Evolutionary conservation across 768 basidiomycete species (phyloP).

Genomic region (Amanita fuliginea): DNA sequence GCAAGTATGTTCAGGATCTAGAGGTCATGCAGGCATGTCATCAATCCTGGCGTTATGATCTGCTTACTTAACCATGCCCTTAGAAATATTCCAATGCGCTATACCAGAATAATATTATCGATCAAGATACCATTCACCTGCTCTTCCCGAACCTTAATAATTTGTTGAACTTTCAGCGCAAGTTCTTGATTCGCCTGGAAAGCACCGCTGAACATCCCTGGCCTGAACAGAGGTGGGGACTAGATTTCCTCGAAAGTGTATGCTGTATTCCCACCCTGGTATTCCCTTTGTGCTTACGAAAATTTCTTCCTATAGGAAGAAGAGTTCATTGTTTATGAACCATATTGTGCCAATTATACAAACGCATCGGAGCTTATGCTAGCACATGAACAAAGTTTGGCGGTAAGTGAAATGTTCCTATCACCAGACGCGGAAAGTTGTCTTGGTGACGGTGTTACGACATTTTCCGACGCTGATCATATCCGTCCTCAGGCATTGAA

Average conservation of each 20-base stretch:
- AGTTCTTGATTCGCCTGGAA: constrained; percentile 85
- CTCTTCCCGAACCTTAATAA: constrained; percentile 94
- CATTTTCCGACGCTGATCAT: constrained; percentile 26
- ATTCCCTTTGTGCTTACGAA: constrained; percentile 12
- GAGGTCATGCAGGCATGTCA: constrained; percentile 85
- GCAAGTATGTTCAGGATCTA: constrained; percentile 93
- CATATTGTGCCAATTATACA: constrained; percentile 93
- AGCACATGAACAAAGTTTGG: constrained; percentile 75
- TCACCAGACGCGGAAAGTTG: constrained; percentile 10
- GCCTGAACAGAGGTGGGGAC: constrained; percentile 83
- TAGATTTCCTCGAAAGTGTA: constrained; percentile 75
- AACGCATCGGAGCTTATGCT: constrained; percentile 79
- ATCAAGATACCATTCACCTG: constrained; percentile 91
- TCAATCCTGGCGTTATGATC: constrained; percentile 7
- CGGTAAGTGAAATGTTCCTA: constrained; percentile 40
- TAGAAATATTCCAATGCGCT: constrained; percentile 87
- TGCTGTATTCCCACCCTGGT: constrained; percentile 33
- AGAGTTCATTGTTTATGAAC: constrained; percentile 92
- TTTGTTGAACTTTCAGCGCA: constrained; percentile 92
- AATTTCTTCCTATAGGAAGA: constrained; percentile 72
- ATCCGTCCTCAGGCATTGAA: constrained; percentile 53
- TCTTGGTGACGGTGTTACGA: constrained; percentile 23
- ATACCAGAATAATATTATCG: constrained; percentile 72
- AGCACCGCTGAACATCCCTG: constrained; percentile 74
- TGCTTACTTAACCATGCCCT: constrained; percentile 11